These are phyloP conservation scores for Torrubiella hemipterigena DNA, from an alignment of 2,329 filamentous ascomycete genomes.

Conservation along the genomic window DNA sequence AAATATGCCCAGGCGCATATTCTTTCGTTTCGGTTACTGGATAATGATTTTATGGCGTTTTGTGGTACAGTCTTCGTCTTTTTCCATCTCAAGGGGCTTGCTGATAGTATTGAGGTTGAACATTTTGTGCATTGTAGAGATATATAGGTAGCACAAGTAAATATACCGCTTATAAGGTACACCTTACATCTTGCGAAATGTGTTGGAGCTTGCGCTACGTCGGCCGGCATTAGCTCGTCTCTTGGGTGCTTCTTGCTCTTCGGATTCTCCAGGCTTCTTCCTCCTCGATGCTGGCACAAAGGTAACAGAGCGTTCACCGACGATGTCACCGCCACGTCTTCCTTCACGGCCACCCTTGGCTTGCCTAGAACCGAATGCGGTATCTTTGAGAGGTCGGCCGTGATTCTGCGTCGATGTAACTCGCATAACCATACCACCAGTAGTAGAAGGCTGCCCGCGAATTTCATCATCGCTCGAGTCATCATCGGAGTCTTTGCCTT, in stretches of 20 bases:
- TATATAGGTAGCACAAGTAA: too few species aligned
- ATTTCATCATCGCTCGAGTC: constrained; percentile 30
- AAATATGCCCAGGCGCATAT: too few species aligned
- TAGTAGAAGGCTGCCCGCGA: constrained; percentile 10
- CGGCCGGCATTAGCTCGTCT: constrained; percentile 30
- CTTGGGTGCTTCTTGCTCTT: constrained; percentile 14
- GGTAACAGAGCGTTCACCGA: constrained; percentile 57
- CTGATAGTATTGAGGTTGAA: too few species aligned
- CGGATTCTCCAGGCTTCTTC: constrained; percentile 28
- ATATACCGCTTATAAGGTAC: constrained; percentile 5
- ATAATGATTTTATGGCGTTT: too few species aligned
- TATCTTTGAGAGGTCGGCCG: constrained; percentile 42
- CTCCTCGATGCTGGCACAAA: constrained; percentile 53
- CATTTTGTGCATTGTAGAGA: too few species aligned
- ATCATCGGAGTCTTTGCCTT: constrained; percentile 28
- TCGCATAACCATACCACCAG: constrained; percentile 44
- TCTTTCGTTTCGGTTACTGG: too few species aligned
- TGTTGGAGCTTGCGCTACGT: constrained; percentile 65
- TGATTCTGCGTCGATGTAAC: constrained; percentile 58
- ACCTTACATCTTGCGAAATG: constrained; percentile 53
- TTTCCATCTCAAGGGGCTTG: too few species aligned
- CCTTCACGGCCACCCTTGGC: constrained; percentile 35
- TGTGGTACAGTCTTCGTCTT: too few species aligned
- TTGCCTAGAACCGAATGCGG: constrained; percentile 41
- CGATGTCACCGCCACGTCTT: constrained; percentile 37